A percentile compares a stretch with the other conserved stretches of the same genome.
These are phyloP conservation scores for Helianthus tuberosus DNA, from an alignment of 129 eudicot genomes.

Conservation along the genomic window DNA sequence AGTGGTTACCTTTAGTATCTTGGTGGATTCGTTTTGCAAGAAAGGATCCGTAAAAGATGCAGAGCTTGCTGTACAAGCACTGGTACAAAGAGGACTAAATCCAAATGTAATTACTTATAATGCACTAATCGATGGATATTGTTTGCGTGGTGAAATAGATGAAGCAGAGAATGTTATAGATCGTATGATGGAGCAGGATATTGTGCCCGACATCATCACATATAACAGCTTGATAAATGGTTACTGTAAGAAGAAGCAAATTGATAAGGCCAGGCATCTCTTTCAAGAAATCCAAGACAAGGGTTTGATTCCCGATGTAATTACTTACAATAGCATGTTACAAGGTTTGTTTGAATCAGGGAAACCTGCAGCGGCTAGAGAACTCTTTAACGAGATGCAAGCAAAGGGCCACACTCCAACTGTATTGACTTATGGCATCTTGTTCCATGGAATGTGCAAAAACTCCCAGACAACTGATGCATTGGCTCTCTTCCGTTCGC, in stretches of 20 bases:
- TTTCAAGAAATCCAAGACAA: neutral
- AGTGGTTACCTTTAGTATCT: conserved; percentile 20
- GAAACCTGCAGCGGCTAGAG: conserved; percentile 1
- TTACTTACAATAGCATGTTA: conserved; percentile 22
- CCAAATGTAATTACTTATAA: conserved; percentile 35
- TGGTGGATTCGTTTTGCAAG: conserved; percentile 35
- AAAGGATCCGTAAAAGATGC: conserved; percentile 30
- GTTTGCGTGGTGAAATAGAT: conserved; percentile 38
- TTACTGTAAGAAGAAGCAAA: too few relatives aligned
- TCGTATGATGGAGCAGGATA: conserved; percentile 9
- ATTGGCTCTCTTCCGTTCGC: conserved; percentile 6
- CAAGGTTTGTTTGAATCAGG: conserved; percentile 27
- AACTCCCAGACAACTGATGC: conserved; percentile 5
- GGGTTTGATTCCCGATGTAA: conserved; percentile 19
- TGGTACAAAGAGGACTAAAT: conserved; percentile 25
- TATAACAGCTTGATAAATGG: too few relatives aligned
- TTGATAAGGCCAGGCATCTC: too few relatives aligned
- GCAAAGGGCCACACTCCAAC: conserved; percentile 6
- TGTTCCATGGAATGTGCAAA: conserved; percentile 20
- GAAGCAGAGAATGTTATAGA: conserved; percentile 28
- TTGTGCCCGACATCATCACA: too few relatives aligned
- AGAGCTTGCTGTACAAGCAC: conserved; percentile 13
- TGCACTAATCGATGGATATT: conserved; percentile 48
- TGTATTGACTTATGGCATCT: conserved; percentile 8
- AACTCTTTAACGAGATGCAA: conserved; percentile 25